Percentiles rank a stretch among this genome's conserved stretches.
Conservation (phyloP, 2,329 filamentous ascomycete genomes). For the Orbilia ellipsospora region DNA sequence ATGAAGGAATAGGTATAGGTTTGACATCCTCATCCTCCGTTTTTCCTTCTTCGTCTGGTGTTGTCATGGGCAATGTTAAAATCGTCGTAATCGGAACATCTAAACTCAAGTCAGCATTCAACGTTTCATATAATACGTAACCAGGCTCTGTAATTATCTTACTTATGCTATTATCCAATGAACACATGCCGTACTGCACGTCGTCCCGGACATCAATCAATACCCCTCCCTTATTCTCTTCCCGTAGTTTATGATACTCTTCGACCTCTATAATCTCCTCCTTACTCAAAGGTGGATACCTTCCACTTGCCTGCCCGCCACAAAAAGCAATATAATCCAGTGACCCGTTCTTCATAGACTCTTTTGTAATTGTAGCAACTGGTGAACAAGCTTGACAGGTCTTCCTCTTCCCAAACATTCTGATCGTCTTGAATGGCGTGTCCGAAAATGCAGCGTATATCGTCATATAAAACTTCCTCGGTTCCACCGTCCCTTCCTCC, state of each 20-base stretch:
- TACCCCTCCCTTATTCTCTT: constrained; percentile 64
- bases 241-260: constrained; percentile 67
- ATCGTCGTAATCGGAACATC: constrained; percentile 52
- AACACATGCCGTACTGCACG: constrained; percentile 84
- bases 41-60: constrained; percentile 9
- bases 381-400: constrained; percentile 81
- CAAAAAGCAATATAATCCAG: constrained; percentile 90
- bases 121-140: too few species aligned
- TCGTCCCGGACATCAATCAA: constrained; percentile 86
- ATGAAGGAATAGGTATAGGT: constrained; percentile 56
- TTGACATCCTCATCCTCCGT: neutral
- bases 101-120: neutral
- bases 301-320: constrained; percentile 68
- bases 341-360: constrained; percentile 72
- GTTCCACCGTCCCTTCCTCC: constrained; percentile 16
- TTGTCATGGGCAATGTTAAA: constrained; percentile 26
- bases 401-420: constrained; percentile 74
- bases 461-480: constrained; percentile 63
- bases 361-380: constrained; percentile 70
- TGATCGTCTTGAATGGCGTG: constrained; percentile 76
- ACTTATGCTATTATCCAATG: constrained; percentile 77
- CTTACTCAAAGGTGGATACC: constrained; percentile 68
- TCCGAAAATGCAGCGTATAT: constrained; percentile 69
- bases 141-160: constrained; percentile 7
- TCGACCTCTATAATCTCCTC: constrained; percentile 75